Evolutionary conservation across 306 rosid genomes (phyloP).

Genomic region (Prunus salicina): DNA sequence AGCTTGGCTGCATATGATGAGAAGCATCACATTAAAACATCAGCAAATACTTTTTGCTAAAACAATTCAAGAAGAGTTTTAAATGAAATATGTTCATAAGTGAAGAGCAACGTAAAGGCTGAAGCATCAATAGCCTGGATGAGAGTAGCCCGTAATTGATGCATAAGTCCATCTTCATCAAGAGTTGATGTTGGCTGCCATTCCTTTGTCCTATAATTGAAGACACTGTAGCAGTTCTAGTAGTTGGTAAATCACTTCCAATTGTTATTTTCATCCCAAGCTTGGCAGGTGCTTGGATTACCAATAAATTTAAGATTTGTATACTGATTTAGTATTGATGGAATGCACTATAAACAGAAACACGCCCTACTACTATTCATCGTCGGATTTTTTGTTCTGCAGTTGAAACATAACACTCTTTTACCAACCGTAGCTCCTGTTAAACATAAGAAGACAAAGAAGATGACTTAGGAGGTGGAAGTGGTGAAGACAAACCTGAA

Average conservation of each 20-base stretch:
- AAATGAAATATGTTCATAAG: slow-evolving; percentile 4
- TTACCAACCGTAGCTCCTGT: neutral
- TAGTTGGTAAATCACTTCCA: slow-evolving; percentile 56
- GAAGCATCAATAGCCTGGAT: no score
- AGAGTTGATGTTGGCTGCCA: no score
- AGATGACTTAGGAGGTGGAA: neutral
- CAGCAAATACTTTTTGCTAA: slow-evolving; percentile 1
- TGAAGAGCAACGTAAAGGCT: no score
- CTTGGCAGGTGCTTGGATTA: slow-evolving; percentile 73
- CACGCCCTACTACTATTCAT: neutral
- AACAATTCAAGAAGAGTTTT: slow-evolving; percentile 18
- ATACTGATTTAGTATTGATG: slow-evolving; percentile 4
- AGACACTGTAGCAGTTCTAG: slow-evolving; percentile 53
- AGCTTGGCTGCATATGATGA: slow-evolving; percentile 49
- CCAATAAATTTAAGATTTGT: slow-evolving; percentile 40
- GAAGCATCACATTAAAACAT: neutral
- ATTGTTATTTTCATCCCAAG: slow-evolving; percentile 74
- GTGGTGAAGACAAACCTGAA: slow-evolving; percentile 53
- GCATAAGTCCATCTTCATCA: no score
- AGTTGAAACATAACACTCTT: neutral
- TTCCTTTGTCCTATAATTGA: slow-evolving; percentile 8
- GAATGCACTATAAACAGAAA: slow-evolving; percentile 10
- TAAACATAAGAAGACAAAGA: slow-evolving; percentile 2
- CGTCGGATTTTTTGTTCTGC: slow-evolving; percentile 4
- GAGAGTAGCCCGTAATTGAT: no score